phyloP scores from a whole-genome alignment of 768 basidiomycete species.

The Boletus tomentosulus region DNA sequence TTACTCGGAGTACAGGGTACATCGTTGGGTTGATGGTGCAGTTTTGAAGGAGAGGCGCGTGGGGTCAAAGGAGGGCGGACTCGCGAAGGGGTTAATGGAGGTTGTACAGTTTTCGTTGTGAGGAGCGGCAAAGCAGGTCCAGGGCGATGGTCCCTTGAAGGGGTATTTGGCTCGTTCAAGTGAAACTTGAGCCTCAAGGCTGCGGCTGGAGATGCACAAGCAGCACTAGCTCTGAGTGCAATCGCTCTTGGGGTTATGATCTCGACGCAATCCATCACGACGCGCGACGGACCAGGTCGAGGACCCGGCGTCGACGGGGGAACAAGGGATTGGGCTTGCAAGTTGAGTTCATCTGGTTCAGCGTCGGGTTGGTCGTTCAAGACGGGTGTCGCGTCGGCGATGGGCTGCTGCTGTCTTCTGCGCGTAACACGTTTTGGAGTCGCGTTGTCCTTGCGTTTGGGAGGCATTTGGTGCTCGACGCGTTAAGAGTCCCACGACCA shows the following conservation, averaged over 20 bases:
- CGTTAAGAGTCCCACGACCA: conserved; percentile 17
- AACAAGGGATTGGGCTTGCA: conserved; percentile 8
- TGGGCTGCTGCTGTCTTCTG: conserved; percentile 13
- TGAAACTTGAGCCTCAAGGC: not conserved
- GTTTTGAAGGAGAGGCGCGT: conserved; percentile 16
- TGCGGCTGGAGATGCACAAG: conserved; percentile 10
- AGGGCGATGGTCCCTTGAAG: conserved; percentile 10
- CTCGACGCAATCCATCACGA: conserved; percentile 31
- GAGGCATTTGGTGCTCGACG: conserved; percentile 21
- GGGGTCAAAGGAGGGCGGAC: conserved; percentile 13
- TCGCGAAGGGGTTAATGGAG: conserved; percentile 15
- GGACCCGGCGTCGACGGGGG: conserved; percentile 24
- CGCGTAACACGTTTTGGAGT: conserved; percentile 34
- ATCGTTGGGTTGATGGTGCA: conserved; percentile 1
- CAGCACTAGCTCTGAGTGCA: conserved; percentile 1
- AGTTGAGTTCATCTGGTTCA: conserved; percentile 31
- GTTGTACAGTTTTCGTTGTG: not conserved
- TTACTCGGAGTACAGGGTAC: conserved; percentile 17
- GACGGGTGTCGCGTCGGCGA: conserved; percentile 2
- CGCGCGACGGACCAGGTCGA: conserved; percentile 12
- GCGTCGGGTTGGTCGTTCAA: conserved; percentile 1
- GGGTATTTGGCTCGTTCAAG: conserved; percentile 15
- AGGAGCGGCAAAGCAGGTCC: not conserved
- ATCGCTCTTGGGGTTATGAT: conserved; percentile 25
- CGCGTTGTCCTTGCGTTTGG: conserved; percentile 41